Conservation (phyloP, 1,284 basidiomycete species). For the Hemileia vastatrix region DNA sequence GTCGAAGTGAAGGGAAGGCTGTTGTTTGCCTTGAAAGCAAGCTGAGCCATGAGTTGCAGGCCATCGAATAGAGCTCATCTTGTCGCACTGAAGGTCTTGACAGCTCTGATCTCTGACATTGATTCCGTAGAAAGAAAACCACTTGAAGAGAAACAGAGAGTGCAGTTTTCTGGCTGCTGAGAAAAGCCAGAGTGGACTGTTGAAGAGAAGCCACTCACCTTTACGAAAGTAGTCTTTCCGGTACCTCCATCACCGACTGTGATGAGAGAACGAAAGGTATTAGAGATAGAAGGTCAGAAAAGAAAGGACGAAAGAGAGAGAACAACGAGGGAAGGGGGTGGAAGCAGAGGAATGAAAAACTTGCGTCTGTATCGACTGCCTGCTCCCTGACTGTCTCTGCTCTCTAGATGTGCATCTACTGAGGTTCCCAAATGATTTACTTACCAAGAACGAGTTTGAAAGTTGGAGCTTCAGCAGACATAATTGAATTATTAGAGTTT, state of each 20-base stretch:
- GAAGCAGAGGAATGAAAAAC: neutral
- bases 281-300: constrained; percentile 42
- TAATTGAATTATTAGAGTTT: no score
- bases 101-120: neutral
- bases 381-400: no score
- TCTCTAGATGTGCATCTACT: constrained; percentile 8
- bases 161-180: no score
- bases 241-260: constrained; percentile 93
- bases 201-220: no score
- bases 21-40: no score
- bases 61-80: neutral
- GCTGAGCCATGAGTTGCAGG: no score
- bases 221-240: constrained; percentile 57
- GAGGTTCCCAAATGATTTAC: constrained; percentile 42
- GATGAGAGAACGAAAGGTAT: neutral
- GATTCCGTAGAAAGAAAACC: no score
- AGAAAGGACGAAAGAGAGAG: constrained; percentile 28
- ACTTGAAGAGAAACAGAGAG: no score
- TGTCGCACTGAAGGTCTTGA: neutral
- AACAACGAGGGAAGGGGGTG: constrained; percentile 31
- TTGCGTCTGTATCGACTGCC: no score
- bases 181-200: no score
- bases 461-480: constrained; percentile 59
- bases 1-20: no score
- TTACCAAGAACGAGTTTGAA: constrained; percentile 97